These are phyloP conservation scores for Botrytis paeoniae DNA, from an alignment of 2,329 filamentous ascomycete genomes.

Conservation along the genomic window DNA sequence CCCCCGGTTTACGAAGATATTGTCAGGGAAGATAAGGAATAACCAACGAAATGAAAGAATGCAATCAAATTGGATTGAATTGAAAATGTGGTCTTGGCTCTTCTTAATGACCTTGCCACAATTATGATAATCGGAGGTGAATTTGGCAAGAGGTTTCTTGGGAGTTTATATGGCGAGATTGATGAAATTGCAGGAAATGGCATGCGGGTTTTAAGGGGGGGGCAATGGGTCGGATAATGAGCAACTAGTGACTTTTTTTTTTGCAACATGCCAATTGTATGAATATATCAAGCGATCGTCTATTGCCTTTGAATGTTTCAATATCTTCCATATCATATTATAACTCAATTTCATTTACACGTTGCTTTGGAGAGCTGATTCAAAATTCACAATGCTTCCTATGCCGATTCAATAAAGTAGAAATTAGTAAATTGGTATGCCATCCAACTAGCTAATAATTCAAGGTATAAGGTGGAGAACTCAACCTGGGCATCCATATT, in stretches of 20 bases:
- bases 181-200: neutral
- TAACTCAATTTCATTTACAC: neutral
- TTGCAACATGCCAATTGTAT: neutral
- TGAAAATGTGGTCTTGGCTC: neutral
- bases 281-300: conserved; percentile 9
- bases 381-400: neutral
- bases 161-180: conserved; percentile 12
- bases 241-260: neutral
- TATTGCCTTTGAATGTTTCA: neutral
- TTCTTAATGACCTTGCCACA: neutral
- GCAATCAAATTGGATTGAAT: neutral
- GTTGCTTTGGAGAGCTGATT: neutral
- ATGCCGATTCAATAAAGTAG: neutral
- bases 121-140: neutral
- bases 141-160: neutral
- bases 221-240: neutral
- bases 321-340: neutral
- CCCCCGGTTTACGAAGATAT: conserved; percentile 35
- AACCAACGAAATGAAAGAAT: neutral
- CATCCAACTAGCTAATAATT: neutral
- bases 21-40: conserved; percentile 28
- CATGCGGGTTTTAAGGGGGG: neutral
- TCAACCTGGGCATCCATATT: neutral
- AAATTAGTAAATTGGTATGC: neutral
- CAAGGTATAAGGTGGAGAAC: too few species aligned